These are phyloP conservation scores for Alternaria consortialis DNA, from an alignment of 2,329 filamentous ascomycete species.

Conservation along the genomic window DNA sequence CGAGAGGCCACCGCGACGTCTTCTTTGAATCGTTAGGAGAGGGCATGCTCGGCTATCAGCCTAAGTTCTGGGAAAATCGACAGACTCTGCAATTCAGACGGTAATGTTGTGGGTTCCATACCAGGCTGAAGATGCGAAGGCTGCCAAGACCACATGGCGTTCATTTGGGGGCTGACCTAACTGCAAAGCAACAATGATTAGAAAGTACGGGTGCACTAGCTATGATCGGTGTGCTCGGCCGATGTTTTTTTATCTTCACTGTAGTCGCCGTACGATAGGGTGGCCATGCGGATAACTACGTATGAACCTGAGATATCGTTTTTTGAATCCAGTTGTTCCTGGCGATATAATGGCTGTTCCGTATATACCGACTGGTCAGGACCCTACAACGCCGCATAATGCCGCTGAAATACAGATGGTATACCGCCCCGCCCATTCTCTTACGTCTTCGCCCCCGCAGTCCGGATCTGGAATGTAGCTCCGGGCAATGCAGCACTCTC, in stretches of 20 bases:
- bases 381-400: conserved; percentile 41
- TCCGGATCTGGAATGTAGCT: conserved; percentile 97
- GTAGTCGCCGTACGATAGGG: neutral
- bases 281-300: neutral
- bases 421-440: neutral
- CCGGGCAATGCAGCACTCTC: conserved; percentile 86
- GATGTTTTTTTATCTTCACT: neutral
- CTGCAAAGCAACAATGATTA: neutral
- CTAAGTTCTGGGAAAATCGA: neutral
- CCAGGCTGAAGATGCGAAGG: neutral
- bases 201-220: neutral
- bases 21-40: neutral
- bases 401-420: conserved; percentile 33
- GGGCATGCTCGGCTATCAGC: neutral
- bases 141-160: neutral
- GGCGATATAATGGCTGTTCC: neutral
- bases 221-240: neutral
- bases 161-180: neutral
- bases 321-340: neutral
- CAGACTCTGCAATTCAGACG: neutral
- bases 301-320: neutral
- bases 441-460: conserved; percentile 72
- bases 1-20: neutral
- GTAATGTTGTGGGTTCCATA: neutral
- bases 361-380: neutral